Conservation (phyloP, 2,329 filamentous ascomycete species). For the Stachybotrys echinatus region DNA sequence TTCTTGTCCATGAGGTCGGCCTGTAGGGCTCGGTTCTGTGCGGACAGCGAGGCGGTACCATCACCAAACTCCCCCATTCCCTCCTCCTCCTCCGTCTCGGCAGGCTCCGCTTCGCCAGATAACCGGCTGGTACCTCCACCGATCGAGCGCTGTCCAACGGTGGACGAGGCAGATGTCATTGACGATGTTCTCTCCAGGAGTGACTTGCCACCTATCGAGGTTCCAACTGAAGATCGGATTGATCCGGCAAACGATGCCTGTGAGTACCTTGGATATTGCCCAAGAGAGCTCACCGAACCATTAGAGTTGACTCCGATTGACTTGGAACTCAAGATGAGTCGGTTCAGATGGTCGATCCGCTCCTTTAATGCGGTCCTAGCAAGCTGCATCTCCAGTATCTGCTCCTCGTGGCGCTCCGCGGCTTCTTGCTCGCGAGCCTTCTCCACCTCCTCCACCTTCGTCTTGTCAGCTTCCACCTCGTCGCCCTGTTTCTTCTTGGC, state of each 20-base stretch:
- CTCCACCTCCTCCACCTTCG: slow-evolving; percentile 57
- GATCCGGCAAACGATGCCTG: slow-evolving; percentile 51
- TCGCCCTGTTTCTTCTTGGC: slow-evolving; percentile 61
- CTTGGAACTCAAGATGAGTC: slow-evolving; percentile 91
- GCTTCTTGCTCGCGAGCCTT: slow-evolving; percentile 72
- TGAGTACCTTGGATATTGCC: slow-evolving; percentile 57
- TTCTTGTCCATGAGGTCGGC: slow-evolving; percentile 96
- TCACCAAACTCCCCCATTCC: slow-evolving; percentile 79
- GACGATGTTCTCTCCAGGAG: slow-evolving; percentile 61
- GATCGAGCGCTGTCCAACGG: slow-evolving; percentile 51
- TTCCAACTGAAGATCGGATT: slow-evolving; percentile 63
- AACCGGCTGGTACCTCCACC: slow-evolving; percentile 32
- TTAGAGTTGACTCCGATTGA: slow-evolving; percentile 87
- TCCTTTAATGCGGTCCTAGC: slow-evolving; percentile 94
- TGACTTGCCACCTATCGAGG: slow-evolving; percentile 48
- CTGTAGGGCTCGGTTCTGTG: slow-evolving; percentile 89
- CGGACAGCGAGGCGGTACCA: slow-evolving; percentile 71
- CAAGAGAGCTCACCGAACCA: slow-evolving; percentile 64
- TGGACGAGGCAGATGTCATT: slow-evolving; percentile 58
- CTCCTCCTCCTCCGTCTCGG: slow-evolving; percentile 57
- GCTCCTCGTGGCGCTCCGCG: slow-evolving; percentile 85
- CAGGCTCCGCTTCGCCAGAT: slow-evolving; percentile 35
- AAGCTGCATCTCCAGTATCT: slow-evolving; percentile 97
- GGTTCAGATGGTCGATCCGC: slow-evolving; percentile 93
- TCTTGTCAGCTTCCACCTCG: slow-evolving; percentile 53